Percentiles rank a stretch among this genome's conserved stretches.
Evolutionary conservation across 202 grass and related monocot species (phyloP).

Genomic region (Zizania palustris): DNA sequence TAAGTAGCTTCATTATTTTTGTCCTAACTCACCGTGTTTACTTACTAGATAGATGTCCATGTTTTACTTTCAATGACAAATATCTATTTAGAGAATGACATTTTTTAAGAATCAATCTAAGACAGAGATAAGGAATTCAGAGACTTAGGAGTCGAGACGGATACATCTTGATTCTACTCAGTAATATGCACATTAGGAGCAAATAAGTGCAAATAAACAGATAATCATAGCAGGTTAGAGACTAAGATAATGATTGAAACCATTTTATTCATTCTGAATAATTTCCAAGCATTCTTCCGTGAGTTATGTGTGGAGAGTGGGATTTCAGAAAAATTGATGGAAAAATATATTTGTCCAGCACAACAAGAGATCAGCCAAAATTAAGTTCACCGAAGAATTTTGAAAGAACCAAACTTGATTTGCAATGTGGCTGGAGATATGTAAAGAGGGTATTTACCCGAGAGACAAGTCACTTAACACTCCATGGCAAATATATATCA

Average conservation of each 20-base stretch:
- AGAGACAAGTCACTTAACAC: background rate
- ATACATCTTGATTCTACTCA: too few species aligned
- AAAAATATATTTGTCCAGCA: background rate
- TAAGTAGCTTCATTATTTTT: too few species aligned
- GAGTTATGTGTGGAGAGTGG: background rate
- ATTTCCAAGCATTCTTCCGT: background rate
- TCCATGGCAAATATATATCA: background rate
- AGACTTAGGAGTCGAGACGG: too few species aligned
- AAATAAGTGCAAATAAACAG: slow-evolving; percentile 26
- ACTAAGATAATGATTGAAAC: background rate
- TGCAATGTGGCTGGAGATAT: slow-evolving; percentile 26
- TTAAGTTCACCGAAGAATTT: background rate
- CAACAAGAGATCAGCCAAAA: background rate
- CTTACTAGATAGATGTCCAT: too few species aligned
- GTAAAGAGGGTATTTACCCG: background rate
- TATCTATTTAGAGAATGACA: too few species aligned
- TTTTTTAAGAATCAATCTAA: too few species aligned
- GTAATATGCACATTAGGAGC: slow-evolving; percentile 43
- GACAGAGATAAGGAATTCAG: too few species aligned
- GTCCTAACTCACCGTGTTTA: too few species aligned
- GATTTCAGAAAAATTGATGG: background rate
- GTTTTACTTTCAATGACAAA: too few species aligned
- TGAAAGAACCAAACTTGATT: background rate
- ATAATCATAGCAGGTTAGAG: background rate
- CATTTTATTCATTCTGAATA: slow-evolving; percentile 29